Base-by-base conservation (phyloP, 2,329 filamentous ascomycete genomes). In the Pseudogymnoascus sp. region DNA sequence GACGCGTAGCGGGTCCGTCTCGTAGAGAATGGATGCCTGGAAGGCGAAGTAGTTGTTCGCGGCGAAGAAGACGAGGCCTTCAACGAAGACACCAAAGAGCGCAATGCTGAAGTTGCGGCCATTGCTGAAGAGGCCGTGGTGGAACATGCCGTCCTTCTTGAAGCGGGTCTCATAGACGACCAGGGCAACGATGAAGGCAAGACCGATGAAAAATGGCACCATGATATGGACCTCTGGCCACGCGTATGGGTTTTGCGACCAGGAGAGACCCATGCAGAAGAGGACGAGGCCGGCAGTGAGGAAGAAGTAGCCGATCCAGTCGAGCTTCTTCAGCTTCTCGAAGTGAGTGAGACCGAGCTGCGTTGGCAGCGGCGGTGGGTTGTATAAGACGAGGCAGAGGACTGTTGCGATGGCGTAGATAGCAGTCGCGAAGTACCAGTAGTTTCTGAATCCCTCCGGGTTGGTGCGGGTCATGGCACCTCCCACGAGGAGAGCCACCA, bases 41-140 rank as follows among this genome's bases (percentile, higher is more conserved):
- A 75, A 77, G n/a, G 75, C 72, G 40, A 77, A 77, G 67, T 78
- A 78, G 62, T 71, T 75, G 65, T 77, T 78, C n/a, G 72, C 73
- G 0, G 75, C 73, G 61, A 77, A 77, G 65, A 77, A 77, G 12
- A 71, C 72, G 0, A 77, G 60, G 12, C 76, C 76, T 61, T 77
- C 76, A 11, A 69, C 68, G 40, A 76, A 76, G 16, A 77, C 70
- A 40, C 73, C 75, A 7, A 73, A 47, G 1, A 75, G 63, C 0
- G 73, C 69, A 62, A 78, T 71, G 16, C 72, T 31, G 62, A 77
- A 77, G 66, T 77, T 77, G 37, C 75, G 70, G 62, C 72, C 70
- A 25, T 66, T 62, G 1, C 37, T 63, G 68, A 77, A 77, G 1
- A 78, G 71, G 1, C 70, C 73, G 63, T 78, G 75, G 63, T 77